Evolutionary conservation across 2,329 filamentous ascomycete genomes (phyloP).

Genomic region (Cercospora sojina): DNA sequence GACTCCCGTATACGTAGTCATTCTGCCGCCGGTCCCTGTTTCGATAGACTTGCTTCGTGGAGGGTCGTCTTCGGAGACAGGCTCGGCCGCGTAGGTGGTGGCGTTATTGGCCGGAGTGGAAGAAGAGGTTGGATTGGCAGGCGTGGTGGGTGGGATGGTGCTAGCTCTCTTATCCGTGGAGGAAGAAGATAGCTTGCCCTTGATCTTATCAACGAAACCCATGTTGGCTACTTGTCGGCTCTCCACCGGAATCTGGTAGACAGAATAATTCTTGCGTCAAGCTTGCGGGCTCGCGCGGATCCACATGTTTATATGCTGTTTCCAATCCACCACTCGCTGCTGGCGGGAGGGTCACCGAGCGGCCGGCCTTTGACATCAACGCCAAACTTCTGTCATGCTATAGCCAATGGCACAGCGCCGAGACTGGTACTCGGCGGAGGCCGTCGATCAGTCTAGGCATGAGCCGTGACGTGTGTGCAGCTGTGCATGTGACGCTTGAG

Average conservation of each 20-base stretch:
- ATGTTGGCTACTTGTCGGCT: not conserved
- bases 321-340: not conserved
- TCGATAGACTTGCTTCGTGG: conserved; percentile 9
- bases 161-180: not conserved
- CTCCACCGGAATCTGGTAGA: not conserved
- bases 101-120: not conserved
- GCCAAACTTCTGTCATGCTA: conserved; percentile 8
- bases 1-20: conserved; percentile 50
- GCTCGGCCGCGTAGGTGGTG: not conserved
- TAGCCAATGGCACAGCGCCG: conserved; percentile 4
- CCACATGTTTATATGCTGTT: conserved; percentile 9
- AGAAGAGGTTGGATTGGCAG: conserved; percentile 7
- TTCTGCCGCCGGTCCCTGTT: conserved; percentile 30
- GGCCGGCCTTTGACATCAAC: conserved; percentile 13
- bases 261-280: not conserved
- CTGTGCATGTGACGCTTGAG: not conserved
- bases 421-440: not conserved
- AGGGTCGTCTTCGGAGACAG: not conserved
- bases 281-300: not conserved
- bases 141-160: not conserved
- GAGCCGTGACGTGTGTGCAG: not conserved
- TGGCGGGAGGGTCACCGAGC: not conserved
- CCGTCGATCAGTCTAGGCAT: not conserved
- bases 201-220: conserved; percentile 14
- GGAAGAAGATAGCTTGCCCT: conserved; percentile 6